Conservation (phyloP, 441 rosid genomes). For the Heliophila coronopifolia region DNA sequence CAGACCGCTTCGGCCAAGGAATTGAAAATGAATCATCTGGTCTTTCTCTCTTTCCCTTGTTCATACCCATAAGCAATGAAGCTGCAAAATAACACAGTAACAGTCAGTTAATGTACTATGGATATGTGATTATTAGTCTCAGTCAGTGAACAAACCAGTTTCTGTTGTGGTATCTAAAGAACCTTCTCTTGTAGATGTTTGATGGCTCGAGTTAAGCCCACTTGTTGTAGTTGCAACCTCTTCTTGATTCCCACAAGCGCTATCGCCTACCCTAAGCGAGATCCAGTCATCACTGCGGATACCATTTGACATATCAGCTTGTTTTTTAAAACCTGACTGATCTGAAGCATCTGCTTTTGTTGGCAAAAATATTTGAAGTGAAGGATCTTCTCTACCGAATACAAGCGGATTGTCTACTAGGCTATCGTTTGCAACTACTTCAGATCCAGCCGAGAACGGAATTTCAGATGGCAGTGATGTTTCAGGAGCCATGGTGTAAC, state of each 20-base stretch:
- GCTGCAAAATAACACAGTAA: slow-evolving; percentile 55
- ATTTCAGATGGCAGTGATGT: slow-evolving; percentile 44
- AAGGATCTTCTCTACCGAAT: slow-evolving; percentile 77
- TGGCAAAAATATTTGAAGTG: slow-evolving; percentile 91
- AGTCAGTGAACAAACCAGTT: slow-evolving; percentile 60
- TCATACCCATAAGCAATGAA: slow-evolving; percentile 70
- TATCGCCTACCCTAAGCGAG: slow-evolving; percentile 89
- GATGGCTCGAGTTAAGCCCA: slow-evolving; percentile 52
- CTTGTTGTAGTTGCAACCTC: slow-evolving; percentile 41
- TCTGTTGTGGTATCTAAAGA: slow-evolving; percentile 52
- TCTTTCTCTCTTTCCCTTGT: slow-evolving; percentile 64
- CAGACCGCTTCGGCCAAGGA: slow-evolving; percentile 89
- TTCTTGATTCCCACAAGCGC: slow-evolving; percentile 43
- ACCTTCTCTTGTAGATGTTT: slow-evolving; percentile 40
- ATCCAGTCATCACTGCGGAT: slow-evolving; percentile 79
- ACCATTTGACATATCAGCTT: slow-evolving; percentile 71
- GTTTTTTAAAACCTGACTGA: slow-evolving; percentile 55
- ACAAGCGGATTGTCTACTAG: slow-evolving; percentile 82
- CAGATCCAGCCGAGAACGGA: slow-evolving; percentile 49
- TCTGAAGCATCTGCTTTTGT: slow-evolving; percentile 57
- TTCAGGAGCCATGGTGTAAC: slow-evolving; percentile 53
- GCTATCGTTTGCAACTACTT: slow-evolving; percentile 48
- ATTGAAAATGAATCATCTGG: slow-evolving; percentile 63
- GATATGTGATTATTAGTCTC: slow-evolving; percentile 3
- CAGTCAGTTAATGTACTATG: slow-evolving; percentile 11